Conservation (phyloP, 164 flowering plant genomes). For the Brasenia schreberi region DNA sequence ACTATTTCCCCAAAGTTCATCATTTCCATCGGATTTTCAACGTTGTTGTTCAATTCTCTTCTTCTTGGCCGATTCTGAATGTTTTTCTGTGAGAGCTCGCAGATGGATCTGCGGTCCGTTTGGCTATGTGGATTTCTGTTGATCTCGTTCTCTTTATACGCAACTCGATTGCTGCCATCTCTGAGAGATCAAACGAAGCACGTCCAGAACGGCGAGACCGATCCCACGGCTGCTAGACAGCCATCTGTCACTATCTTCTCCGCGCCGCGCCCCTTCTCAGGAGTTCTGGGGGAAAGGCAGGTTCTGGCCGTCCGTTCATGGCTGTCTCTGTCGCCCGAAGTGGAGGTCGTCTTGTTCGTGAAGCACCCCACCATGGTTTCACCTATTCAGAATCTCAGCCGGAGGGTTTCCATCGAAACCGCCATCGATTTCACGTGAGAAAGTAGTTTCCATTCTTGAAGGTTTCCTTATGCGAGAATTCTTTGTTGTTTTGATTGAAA, state of each 20-base stretch:
- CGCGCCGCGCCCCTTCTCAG: constrained; percentile 46
- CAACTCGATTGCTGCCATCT: constrained; percentile 43
- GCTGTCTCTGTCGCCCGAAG: constrained; percentile 57
- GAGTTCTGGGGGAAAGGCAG: constrained; percentile 44
- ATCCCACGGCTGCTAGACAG: background rate
- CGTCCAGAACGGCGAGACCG: constrained; percentile 1
- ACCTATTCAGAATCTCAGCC: constrained; percentile 34
- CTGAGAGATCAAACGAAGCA: constrained; percentile 25
- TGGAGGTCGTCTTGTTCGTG: constrained; percentile 61
- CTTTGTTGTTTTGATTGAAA: too few species aligned
- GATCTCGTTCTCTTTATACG: constrained; percentile 55
- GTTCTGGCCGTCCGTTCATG: constrained; percentile 68
- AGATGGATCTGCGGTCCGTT: constrained; percentile 49
- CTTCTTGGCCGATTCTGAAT: background rate
- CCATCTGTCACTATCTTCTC: constrained; percentile 57
- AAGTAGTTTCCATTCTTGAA: too few species aligned
- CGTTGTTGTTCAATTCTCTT: background rate
- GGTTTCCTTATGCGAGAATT: too few species aligned
- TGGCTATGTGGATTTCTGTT: constrained; percentile 78
- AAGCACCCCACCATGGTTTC: constrained; percentile 41
- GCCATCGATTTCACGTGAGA: constrained; percentile 87
- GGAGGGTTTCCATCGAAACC: constrained; percentile 58
- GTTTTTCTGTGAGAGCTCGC: constrained; percentile 24
- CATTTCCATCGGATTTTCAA: background rate
- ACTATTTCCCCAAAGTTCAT: constrained; percentile 10